Conservation (phyloP, 176 grass and related monocot genomes). For the Triticum aestivum region IWGSC_CS_RefSeq_v2.1 NC_057808.1:357918773-357919272, state of each 20-base stretch:
- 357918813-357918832: background rate
- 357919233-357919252: constrained; percentile 83
- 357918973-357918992: constrained; percentile 26
- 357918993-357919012: constrained; percentile 18
- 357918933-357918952: background rate
- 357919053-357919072: constrained; percentile 75
- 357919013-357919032: constrained; percentile 4
- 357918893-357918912: background rate
- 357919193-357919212: constrained; percentile 79
- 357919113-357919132: constrained; percentile 55
- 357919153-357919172: constrained; percentile 82
- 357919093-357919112: constrained; percentile 89
- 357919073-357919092: constrained; percentile 88
- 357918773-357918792: background rate
- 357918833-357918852: background rate
- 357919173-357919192: constrained; percentile 49
- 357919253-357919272: constrained; percentile 81
- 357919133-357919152: constrained; percentile 75
- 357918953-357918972: constrained; percentile 10
- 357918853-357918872: background rate
- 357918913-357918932: constrained; percentile 2
- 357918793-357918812: background rate
- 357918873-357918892: constrained; percentile 14
- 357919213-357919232: constrained; percentile 79
- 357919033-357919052: constrained; percentile 55